These are phyloP conservation scores for Saccharomycopsis schoenii DNA, from an alignment of 805 yeast species.

Conservation along the genomic window DNA sequence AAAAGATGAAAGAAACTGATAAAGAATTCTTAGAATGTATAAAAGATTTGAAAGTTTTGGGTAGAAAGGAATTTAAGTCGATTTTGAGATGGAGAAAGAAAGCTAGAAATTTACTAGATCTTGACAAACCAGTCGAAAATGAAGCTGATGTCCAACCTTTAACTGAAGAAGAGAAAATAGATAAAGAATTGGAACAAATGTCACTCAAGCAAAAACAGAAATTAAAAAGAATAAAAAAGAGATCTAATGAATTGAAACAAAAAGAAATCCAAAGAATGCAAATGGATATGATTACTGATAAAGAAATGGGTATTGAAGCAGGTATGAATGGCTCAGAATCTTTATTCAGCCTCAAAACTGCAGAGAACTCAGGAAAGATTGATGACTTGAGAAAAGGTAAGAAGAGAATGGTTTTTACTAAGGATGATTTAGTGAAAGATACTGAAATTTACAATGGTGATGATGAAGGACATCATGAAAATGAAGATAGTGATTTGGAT, in stretches of 20 bases:
- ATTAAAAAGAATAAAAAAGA: conserved; percentile 72
- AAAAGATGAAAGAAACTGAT: conserved; percentile 67
- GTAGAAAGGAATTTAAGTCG: conserved; percentile 84
- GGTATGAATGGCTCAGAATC: conserved; percentile 70
- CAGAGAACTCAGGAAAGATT: conserved; percentile 78
- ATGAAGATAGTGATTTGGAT: conserved; percentile 31
- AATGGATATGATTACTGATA: conserved; percentile 90
- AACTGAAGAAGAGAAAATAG: conserved; percentile 84
- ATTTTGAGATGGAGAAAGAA: conserved; percentile 82
- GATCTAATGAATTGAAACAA: conserved; percentile 71
- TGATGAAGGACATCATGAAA: conserved; percentile 23
- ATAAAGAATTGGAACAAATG: conserved; percentile 68
- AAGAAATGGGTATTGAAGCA: conserved; percentile 90
- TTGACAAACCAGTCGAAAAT: conserved; percentile 44
- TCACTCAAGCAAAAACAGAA: conserved; percentile 61
- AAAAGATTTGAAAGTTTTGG: conserved; percentile 87
- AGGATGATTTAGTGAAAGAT: conserved; percentile 44
- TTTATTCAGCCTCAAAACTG: conserved; percentile 66
- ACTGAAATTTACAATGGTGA: conserved; percentile 45
- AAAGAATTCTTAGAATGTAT: conserved; percentile 73
- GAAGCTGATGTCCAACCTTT: conserved; percentile 40
- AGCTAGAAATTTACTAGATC: conserved; percentile 67
- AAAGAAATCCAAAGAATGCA: conserved; percentile 87
- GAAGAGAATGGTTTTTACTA: conserved; percentile 48
- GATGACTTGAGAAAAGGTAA: conserved; percentile 70